Percentiles rank a stretch among this genome's conserved stretches.
Conservation (phyloP, 768 basidiomycete species). For the Baorangia bicolor region DNA sequence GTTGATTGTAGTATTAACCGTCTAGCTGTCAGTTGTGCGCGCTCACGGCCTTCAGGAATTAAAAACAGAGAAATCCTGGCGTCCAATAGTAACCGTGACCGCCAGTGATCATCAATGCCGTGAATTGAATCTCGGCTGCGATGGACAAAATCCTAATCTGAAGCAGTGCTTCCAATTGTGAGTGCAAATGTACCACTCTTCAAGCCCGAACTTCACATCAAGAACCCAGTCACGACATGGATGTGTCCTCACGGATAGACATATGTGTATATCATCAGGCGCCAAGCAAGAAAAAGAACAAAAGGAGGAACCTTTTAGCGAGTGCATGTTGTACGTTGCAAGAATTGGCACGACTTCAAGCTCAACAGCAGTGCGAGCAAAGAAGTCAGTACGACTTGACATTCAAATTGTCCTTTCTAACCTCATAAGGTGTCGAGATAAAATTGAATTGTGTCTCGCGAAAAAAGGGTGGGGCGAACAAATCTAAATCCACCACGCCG, state of each 20-base stretch:
- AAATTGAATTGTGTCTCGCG: too few relatives aligned
- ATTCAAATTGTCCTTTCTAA: conserved; percentile 2
- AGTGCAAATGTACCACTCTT: conserved; percentile 20
- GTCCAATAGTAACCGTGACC: conserved; percentile 59
- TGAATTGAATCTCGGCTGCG: conserved; percentile 57
- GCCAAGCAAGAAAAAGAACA: conserved; percentile 60
- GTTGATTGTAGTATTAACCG: too few relatives aligned
- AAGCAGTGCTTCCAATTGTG: conserved; percentile 55
- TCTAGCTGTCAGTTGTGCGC: conserved; percentile 41
- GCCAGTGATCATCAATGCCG: conserved; percentile 52
- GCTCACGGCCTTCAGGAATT: conserved; percentile 40
- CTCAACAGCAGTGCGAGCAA: too few relatives aligned
- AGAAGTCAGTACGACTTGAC: conserved; percentile 38
- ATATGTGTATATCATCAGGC: conserved; percentile 54
- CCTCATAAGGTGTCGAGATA: too few relatives aligned
- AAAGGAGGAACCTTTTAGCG: conserved; percentile 55
- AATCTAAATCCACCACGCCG: conserved; percentile 4
- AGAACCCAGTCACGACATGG: conserved; percentile 39
- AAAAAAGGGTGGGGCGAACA: conserved; percentile 7
- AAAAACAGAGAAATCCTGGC: too few relatives aligned
- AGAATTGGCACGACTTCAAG: conserved; percentile 52
- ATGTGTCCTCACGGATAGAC: too few relatives aligned
- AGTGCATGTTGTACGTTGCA: conserved; percentile 48
- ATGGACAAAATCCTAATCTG: conserved; percentile 63
- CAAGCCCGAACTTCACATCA: background rate